Conservation (phyloP, 1,139 yeast genomes). For the Pichia sp. region DNA sequence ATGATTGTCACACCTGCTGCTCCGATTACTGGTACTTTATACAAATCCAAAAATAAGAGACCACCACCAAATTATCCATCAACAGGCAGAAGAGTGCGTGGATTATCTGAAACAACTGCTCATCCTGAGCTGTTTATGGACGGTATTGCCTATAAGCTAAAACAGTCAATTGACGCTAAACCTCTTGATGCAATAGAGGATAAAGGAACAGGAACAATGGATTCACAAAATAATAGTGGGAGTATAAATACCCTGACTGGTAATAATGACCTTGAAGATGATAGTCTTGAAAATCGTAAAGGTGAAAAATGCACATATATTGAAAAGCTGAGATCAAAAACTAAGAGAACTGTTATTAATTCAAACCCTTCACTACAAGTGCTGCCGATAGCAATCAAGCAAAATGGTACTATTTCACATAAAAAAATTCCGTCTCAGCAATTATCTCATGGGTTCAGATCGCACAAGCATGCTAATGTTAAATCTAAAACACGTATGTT, state of each 20-base stretch:
- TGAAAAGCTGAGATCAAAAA: conserved; percentile 11
- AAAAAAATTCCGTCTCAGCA: conserved; percentile 25
- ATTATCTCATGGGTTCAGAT: conserved; percentile 9
- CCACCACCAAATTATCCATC: conserved; percentile 34
- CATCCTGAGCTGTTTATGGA: conserved; percentile 33
- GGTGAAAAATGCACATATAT: conserved; percentile 19
- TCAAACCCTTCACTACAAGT: conserved; percentile 11
- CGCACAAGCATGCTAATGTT: conserved; percentile 43
- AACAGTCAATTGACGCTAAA: background rate
- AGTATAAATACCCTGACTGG: too few species aligned
- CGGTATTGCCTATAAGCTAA: background rate
- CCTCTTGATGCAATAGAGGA: background rate
- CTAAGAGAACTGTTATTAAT: conserved; percentile 6
- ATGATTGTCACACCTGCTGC: conserved; percentile 19
- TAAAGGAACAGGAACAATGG: too few species aligned
- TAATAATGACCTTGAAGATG: background rate
- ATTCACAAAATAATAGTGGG: too few species aligned
- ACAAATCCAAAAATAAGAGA: conserved; percentile 21
- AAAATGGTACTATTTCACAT: conserved; percentile 17
- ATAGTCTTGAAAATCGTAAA: conserved; percentile 1
- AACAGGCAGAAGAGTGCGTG: conserved; percentile 31
- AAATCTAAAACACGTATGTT: conserved; percentile 67
- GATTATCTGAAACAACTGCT: conserved; percentile 29
- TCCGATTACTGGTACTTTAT: conserved; percentile 6
- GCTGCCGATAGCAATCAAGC: conserved; percentile 18